phyloP scores from a whole-genome alignment of 768 basidiomycete genomes.

The Phlebiopsis flavidoalba region DNA sequence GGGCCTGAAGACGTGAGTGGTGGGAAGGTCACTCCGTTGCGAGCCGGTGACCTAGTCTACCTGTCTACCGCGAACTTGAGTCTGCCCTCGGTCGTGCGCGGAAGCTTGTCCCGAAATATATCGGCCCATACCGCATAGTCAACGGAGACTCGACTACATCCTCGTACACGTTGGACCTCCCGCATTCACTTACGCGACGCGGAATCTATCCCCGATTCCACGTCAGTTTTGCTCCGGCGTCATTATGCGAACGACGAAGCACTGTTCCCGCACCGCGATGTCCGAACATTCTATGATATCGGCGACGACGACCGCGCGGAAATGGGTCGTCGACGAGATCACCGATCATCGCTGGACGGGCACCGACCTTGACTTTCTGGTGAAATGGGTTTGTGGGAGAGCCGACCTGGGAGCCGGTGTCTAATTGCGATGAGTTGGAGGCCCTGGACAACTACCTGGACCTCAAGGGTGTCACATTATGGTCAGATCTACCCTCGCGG shows the following conservation, averaged over 20 bases:
- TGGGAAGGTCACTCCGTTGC: too few relatives aligned
- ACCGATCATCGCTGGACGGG: slow-evolving; percentile 5
- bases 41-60: slow-evolving; percentile 22
- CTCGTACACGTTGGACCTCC: slow-evolving; percentile 22
- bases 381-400: too few relatives aligned
- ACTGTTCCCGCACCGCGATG: slow-evolving; percentile 23
- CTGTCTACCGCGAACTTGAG: slow-evolving; percentile 15
- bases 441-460: too few relatives aligned
- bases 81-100: slow-evolving; percentile 15
- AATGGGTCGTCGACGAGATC: not conserved
- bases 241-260: slow-evolving; percentile 31
- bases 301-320: not conserved
- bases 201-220: slow-evolving; percentile 31
- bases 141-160: slow-evolving; percentile 11
- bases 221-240: slow-evolving; percentile 21
- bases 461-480: too few relatives aligned
- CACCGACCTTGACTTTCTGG: too few relatives aligned
- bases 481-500: too few relatives aligned
- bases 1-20: too few relatives aligned
- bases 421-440: too few relatives aligned
- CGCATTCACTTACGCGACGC: slow-evolving; percentile 16
- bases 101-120: slow-evolving; percentile 24
- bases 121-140: slow-evolving; percentile 24
- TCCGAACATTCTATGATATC: slow-evolving; percentile 10
- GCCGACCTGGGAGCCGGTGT: too few relatives aligned